Base-by-base conservation (phyloP, 352 stramenopile species). In the Pythium sp. region DNA sequence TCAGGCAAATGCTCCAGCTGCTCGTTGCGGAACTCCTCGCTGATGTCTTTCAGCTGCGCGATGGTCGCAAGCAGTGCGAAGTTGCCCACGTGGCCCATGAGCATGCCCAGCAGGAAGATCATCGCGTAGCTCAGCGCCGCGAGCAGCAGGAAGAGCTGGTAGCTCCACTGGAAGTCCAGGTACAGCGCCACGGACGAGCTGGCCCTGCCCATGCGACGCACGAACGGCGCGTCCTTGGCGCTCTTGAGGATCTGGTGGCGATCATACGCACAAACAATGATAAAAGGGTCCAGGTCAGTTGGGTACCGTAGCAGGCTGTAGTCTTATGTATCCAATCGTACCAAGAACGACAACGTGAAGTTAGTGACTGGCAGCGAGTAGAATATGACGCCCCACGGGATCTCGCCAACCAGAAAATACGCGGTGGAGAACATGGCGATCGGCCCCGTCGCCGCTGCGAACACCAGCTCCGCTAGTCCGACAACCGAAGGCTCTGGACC, bases 21-120 rank as follows among this genome's bases (percentile, higher is more conserved):
- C 61, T 92, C 87, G 28, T 92, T 69, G 60, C 85, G 74, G 57
- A 94, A 93, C 11, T 80, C 79, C 54, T 94, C 87, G 59, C 72
- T 80, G 20, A 93, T 79, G 62, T 88, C 82, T 43, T 91, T 89
- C 12, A 93, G 70, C 46, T 79, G 80, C 24, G 68, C 32, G 30
- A 94, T 82, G 1, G 78, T 81, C 20, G 81, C 62, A 7, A 93
- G 6, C 34, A 94, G 72, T n/a, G 87, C 24, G 15, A 93, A 71
- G 66, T 94, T 93, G 5, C 81, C 79, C 9, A 92, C 36, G 64
- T 94, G 82, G 24, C 86, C 84, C 57, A 89, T 62, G 4, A 74
- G 56, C 47, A 91, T 59, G 22, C 79, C 74, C 47, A 78, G 56
- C 56, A 94, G 51, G 28, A 84, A 70, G 12, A 92, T 41, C 28